Base-by-base conservation (phyloP, 2,329 filamentous ascomycete genomes). In the Trichothecium roseum region DNA sequence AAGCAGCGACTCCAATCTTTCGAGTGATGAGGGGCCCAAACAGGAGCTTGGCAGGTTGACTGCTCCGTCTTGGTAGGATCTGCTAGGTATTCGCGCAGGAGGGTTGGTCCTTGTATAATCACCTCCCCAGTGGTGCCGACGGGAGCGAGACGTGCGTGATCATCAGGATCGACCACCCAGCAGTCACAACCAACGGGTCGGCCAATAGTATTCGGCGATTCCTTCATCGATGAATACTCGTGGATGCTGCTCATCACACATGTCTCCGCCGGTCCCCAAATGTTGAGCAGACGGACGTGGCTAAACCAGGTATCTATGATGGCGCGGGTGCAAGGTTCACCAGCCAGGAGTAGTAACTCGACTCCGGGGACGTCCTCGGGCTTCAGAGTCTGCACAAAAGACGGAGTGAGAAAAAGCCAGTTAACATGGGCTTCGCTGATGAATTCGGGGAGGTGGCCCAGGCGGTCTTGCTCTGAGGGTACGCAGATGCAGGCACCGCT, bases 31-130 rank as follows among this genome's bases (percentile, higher is more conserved):
- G 28, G 28, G 4, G 37, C 3, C 27, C 15, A 16, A n/a, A 8
- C 18, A 7, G 30, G 18, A 24, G 6, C 6, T 24, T 24, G 20
- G 6, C 6, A 24, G 6, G 20, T 6, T 24, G 20, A 10, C 20
- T 6, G 20, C 10, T 52, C 37, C 56, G 40, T 44, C 32, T 27
- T 36, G 13, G 4, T 27, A 5, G 16, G 22, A 28, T 37, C 22
- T 4, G n/a, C 10, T 18, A 39, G 37, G 22, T 17, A 50, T 26
- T 66, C 64, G 26, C 60, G 51, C 18, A 62, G 64, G n/a, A 72
- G 59, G 5, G 59, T 57, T 2, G 66, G 66, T 2, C 61, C 59
- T 36, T 55, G 55, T 29, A 63, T 40, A 12, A 53, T 40, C 24
- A 57, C 40, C 26, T 45, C 42, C 2, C 42, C 42, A 9, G 34